Conservation (phyloP, 169 alveolate genomes). For the Cryptosporidium felis region DNA sequence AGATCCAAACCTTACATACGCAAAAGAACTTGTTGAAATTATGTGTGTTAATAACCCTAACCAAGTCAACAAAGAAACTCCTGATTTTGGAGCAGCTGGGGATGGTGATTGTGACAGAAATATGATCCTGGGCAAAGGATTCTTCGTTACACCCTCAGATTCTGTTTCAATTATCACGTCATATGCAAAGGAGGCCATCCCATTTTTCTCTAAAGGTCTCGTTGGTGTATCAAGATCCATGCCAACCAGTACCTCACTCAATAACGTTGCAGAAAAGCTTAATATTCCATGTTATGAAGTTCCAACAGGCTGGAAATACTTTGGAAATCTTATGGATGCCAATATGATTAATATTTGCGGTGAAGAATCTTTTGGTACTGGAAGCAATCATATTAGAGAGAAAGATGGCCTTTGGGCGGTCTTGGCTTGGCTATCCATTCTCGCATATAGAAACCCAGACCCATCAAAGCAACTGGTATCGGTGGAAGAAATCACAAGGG, state of each 20-base stretch:
- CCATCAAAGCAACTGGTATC: conserved; percentile 78
- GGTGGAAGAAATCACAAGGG: conserved; percentile 87
- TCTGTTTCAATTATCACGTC: conserved; percentile 92
- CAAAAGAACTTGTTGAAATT: conserved; percentile 87
- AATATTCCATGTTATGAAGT: conserved; percentile 89
- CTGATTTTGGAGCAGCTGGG: conserved; percentile 95
- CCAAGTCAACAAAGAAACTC: conserved; percentile 75
- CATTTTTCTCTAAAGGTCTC: conserved; percentile 82
- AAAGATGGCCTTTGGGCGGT: conserved; percentile 98
- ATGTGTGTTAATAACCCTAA: conserved; percentile 72
- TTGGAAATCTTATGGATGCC: conserved; percentile 96
- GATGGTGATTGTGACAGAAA: conserved; percentile 97
- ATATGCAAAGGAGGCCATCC: conserved; percentile 85
- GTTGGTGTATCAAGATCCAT: conserved; percentile 94
- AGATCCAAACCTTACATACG: conserved; percentile 92
- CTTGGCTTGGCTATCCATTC: conserved; percentile 91
- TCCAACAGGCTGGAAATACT: conserved; percentile 98
- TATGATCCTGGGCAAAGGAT: conserved; percentile 90
- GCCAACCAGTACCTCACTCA: conserved; percentile 95
- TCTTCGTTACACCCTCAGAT: conserved; percentile 95
- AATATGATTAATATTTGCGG: conserved; percentile 90
- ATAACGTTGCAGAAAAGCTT: conserved; percentile 89
- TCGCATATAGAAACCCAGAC: conserved; percentile 88
- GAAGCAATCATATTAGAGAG: conserved; percentile 91
- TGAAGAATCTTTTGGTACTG: conserved; percentile 96